These are phyloP conservation scores for Sequoia sempervirens DNA, from an alignment of 75 land plant species.

Conservation along the genomic window DNA sequence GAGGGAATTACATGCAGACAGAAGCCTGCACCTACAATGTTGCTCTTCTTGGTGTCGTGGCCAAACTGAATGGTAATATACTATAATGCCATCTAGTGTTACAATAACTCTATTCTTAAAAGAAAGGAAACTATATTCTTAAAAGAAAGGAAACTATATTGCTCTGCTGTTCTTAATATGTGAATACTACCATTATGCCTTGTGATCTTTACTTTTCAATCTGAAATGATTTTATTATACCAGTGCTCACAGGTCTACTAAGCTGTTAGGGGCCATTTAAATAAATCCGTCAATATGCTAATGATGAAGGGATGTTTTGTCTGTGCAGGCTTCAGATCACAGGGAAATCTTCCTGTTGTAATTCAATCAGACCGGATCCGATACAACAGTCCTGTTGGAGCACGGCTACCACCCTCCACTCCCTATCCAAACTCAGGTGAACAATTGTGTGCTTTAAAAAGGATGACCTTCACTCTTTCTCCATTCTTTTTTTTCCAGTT, in stretches of 20 bases:
- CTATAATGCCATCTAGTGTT: background rate
- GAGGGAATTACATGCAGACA: slow-evolving; percentile 53
- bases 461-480: background rate
- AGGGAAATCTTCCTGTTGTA: background rate
- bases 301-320: background rate
- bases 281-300: too few relatives aligned
- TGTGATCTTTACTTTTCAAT: too few relatives aligned
- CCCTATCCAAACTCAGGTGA: background rate
- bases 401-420: background rate
- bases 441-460: background rate
- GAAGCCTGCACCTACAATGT: slow-evolving; percentile 75
- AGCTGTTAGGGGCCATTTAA: too few relatives aligned
- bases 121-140: too few relatives aligned
- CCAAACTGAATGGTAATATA: slow-evolving; percentile 27
- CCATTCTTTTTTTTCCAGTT: background rate
- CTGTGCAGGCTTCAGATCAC: background rate
- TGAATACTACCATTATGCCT: too few relatives aligned
- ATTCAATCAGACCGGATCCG: background rate
- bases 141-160: too few relatives aligned
- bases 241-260: too few relatives aligned
- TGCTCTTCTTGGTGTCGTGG: slow-evolving; percentile 68
- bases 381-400: background rate
- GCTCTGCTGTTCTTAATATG: too few relatives aligned
- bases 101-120: too few relatives aligned
- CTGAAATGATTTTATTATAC: too few relatives aligned